Base-by-base conservation (phyloP, 1,139 yeast species). In the Saccharomyces uvarum region DNA sequence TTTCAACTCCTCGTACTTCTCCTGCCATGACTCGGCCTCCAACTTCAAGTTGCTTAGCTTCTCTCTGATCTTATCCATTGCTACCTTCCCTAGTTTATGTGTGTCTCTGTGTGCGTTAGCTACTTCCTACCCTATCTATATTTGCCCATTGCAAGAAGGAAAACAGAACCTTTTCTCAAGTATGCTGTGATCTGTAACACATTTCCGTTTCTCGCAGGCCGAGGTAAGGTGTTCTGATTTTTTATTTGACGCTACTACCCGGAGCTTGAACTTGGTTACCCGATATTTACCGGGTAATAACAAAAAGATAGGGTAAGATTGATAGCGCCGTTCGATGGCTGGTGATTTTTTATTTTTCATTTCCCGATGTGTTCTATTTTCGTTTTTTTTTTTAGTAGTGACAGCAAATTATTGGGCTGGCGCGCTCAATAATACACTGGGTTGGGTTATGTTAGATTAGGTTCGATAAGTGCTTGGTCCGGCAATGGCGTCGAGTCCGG, bases 21-120 rank as follows among this genome's bases (percentile, higher is more conserved):
- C 97, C 78, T 91, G 97, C 88, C 99, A 95, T 68, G 86, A 79
- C 78, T 95, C 99, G 64, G 97, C 93, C 72, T 93, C 99, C 68
- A 88, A 80, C 77, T 93, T 91, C 75, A 93, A 84, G 76, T 84
- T 83, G 79, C 79, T 85, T 78, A 93, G 79, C 84, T 93, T 91
- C 55, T 68, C 72, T 64, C 70, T 68, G 56, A 68, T 65, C 60
- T 67, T 68, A 53, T 68, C 72, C 72, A 68, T 68, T 33, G 44
- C 13, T 38, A 24, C 24, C 44, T 38, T 16, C 19, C 13, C 5
- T 16, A 24, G 6, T 38, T 4, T 38, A 8, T 6, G 24, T 38
- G 24, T 9, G n/a, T 14, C 5, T 38, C 9, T 19, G 9, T 4
- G 3, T 38, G 24, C 19, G 44, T 38, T 19, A n/a, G 3, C 19